Evolutionary conservation across 2,329 filamentous ascomycete genomes (phyloP), one percentile per base, ranked within the genome.

Genomic region (Monilinia fructicola): DNA sequence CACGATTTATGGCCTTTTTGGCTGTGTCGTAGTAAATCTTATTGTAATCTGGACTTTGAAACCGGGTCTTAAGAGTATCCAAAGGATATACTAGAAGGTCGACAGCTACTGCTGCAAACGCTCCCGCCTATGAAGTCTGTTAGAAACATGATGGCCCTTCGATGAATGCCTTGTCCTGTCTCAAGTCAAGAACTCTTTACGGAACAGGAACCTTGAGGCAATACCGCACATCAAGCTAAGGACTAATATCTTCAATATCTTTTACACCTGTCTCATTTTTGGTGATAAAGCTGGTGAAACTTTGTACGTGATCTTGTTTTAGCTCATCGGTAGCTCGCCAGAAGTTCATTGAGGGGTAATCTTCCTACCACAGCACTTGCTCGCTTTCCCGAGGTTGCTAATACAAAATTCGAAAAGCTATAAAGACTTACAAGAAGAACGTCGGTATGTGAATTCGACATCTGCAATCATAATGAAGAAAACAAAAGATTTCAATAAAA

Each of bases 51-150:
- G 87, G 88, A 64, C 89, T 92, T 76, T 96, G 93, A 58, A 92
- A 84, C 12, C 93, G 86, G 10, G 93, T 97, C 77, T 97, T 97
- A 73, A 97, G 82, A 0, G 93, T 97, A 76, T 97, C 93, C 21
- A 97, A 82, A 0, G 93, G 93, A 66, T 75, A 75, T 46, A 97
- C 86, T 21, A 96, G 81, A 59, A 96, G 81, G 77, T 97, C 92
- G 66, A 97, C 90, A 1, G 90, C 89, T 76, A 96, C 92, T 35
- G 92, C 93, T 69, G 93, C 93, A 64, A 90, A 84, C 64, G 92
- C 92, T 66, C 93, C 93, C 56, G 93, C 92, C 91, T 95, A 58
- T 46, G 9, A 60, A 21, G 14, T 35, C 23, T 60, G 26, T 60
- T 61, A 58, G 23, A 50, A 38, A 65, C 4, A 18, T 48, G 54